A percentile compares a stretch with the other conserved stretches of the same genome.
Evolutionary conservation across 192 early-diverging fungal genomes (phyloP).

Genomic region (Coemansia sp.): DNA sequence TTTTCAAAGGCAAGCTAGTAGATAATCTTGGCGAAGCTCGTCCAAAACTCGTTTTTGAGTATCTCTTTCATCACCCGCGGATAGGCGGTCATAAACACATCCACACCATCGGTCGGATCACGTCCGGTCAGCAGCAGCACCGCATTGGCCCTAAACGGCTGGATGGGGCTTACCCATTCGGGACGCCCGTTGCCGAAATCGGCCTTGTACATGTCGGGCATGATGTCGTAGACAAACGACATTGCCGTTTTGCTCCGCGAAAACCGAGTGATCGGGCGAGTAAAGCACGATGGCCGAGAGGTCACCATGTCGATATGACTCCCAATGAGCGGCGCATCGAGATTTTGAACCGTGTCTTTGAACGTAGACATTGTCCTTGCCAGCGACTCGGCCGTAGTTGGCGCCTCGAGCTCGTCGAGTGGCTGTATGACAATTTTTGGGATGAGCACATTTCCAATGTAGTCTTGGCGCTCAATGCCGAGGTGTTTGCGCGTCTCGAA

Average conservation of each 20-base stretch:
- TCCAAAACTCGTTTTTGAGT: conserved; percentile 40
- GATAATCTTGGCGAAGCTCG: conserved; percentile 21
- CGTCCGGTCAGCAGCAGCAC: conserved; percentile 24
- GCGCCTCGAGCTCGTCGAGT: conserved; percentile 10
- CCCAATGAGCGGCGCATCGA: conserved; percentile 19
- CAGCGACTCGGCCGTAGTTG: conserved; percentile 26
- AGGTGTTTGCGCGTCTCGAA: conserved; percentile 26
- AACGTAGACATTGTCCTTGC: conserved; percentile 10
- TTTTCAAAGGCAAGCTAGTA: conserved; percentile 15
- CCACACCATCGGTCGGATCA: conserved; percentile 29
- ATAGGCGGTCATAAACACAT: conserved; percentile 41
- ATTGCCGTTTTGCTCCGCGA: conserved; percentile 16
- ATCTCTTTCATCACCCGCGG: conserved; percentile 40
- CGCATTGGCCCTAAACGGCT: conserved; percentile 42
- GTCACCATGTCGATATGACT: conserved; percentile 30
- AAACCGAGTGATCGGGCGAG: conserved; percentile 29
- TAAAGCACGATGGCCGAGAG: conserved; percentile 29
- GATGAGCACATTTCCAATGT: conserved; percentile 36
- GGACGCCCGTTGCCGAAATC: conserved; percentile 43
- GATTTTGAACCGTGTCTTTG: conserved; percentile 4
- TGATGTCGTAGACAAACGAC: conserved; percentile 40
- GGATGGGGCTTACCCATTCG: conserved; percentile 41
- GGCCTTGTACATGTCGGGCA: conserved; percentile 39
- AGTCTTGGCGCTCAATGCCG: neutral
- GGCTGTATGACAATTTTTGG: conserved; percentile 18